Percentiles rank a stretch among this genome's conserved stretches.
Conservation (phyloP, 2,329 filamentous ascomycete species). For the Cercospora sp. region DNA sequence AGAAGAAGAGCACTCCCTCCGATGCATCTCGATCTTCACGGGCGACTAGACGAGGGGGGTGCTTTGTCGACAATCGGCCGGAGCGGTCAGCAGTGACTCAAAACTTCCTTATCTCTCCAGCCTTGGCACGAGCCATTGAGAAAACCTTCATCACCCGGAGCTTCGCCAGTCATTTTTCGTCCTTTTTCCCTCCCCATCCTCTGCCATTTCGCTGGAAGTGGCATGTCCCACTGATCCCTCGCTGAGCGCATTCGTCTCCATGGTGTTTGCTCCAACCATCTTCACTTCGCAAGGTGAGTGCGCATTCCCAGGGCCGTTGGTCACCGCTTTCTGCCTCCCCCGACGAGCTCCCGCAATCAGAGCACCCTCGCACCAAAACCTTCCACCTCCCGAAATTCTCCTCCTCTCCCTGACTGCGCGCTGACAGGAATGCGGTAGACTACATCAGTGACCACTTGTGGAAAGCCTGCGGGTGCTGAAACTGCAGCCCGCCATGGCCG, state of each 20-base stretch:
- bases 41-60: neutral
- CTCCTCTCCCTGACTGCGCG: conserved; percentile 2
- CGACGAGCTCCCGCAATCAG: neutral
- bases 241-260: conserved; percentile 22
- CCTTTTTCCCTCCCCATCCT: neutral
- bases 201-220: conserved; percentile 13
- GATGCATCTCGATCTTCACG: neutral
- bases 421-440: conserved; percentile 44
- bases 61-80: neutral
- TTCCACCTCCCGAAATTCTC: neutral
- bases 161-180: neutral
- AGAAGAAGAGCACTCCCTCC: no score
- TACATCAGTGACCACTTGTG: conserved; percentile 70
- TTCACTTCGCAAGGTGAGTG: conserved; percentile 54
- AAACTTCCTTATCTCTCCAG: neutral
- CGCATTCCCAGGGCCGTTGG: neutral
- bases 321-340: conserved; percentile 8
- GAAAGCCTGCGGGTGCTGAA: conserved; percentile 63
- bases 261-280: conserved; percentile 53
- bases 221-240: neutral
- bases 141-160: conserved; percentile 6
- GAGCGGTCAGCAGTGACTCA: conserved; percentile 1
- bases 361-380: neutral
- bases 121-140: conserved; percentile 1
- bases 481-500: conserved; percentile 15